These are phyloP conservation scores for Zymoseptoria tritici DNA, from an alignment of 2,329 filamentous ascomycete species.

Conservation along the genomic window DNA sequence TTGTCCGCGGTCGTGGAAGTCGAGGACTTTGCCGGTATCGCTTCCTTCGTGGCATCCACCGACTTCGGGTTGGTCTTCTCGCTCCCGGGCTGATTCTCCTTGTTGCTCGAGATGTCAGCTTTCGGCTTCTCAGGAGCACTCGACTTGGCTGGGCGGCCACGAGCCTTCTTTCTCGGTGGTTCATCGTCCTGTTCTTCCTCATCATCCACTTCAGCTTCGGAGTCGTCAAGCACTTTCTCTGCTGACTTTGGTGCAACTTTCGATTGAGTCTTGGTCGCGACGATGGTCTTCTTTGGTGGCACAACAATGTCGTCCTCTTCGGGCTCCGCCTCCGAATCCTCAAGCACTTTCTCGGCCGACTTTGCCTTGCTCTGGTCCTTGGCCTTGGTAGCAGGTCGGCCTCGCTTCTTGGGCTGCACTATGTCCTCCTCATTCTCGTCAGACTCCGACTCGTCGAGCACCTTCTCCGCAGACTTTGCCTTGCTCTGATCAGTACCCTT, in stretches of 20 bases:
- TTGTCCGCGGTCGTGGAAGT: slow-evolving; percentile 3
- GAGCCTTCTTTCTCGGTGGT: slow-evolving; percentile 37
- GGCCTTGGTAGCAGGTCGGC: slow-evolving; percentile 10
- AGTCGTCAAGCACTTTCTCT: neutral
- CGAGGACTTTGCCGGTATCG: neutral
- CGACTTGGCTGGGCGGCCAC: slow-evolving; percentile 28
- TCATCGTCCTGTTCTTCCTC: slow-evolving; percentile 6
- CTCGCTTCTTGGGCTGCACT: slow-evolving; percentile 6
- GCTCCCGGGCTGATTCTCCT: neutral
- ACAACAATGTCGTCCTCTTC: slow-evolving; percentile 4
- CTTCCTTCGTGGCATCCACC: neutral
- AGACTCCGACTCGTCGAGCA: neutral
- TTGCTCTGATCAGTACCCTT: slow-evolving; percentile 3
- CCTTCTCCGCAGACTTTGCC: neutral
- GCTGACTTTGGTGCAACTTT: neutral
- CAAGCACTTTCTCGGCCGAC: neutral
- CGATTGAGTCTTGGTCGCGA: slow-evolving; percentile 9
- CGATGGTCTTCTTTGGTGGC: slow-evolving; percentile 7
- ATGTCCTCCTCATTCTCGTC: neutral
- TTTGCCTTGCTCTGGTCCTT: slow-evolving; percentile 2
- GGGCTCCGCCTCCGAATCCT: slow-evolving; percentile 1
- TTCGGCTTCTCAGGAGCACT: neutral
- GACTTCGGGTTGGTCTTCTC: slow-evolving; percentile 6
- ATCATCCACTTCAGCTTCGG: slow-evolving; percentile 9
- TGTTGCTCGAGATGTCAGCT: neutral